phyloP scores from a whole-genome alignment of 1,139 yeast species.

The Eremothecium cymbalariae region DNA sequence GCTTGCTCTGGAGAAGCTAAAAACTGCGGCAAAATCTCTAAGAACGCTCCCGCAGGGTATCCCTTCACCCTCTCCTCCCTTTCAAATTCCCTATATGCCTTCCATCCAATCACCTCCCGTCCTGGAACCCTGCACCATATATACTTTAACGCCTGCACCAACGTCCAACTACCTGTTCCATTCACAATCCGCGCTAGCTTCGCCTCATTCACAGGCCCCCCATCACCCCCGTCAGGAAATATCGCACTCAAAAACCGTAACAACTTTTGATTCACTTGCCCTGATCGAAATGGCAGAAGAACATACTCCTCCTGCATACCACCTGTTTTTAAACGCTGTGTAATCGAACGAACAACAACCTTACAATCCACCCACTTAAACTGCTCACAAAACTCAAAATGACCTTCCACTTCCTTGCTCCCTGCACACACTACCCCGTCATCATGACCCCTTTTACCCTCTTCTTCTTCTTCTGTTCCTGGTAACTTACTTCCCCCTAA shows the following conservation, averaged over 20 bases:
- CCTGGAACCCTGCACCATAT: constrained; percentile 82
- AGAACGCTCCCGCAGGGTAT: constrained; percentile 63
- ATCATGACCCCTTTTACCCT: no score
- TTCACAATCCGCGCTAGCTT: constrained; percentile 36
- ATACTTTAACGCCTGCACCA: constrained; percentile 67
- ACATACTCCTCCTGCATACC: constrained; percentile 53
- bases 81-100: constrained; percentile 63
- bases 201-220: constrained; percentile 36
- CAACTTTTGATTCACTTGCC: constrained; percentile 49
- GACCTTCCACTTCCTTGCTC: constrained; percentile 23
- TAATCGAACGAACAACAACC: constrained; percentile 55
- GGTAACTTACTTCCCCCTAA: no score
- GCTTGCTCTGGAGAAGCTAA: constrained; percentile 81
- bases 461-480: no score
- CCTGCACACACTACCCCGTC: no score
- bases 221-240: constrained; percentile 45
- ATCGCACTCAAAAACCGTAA: constrained; percentile 44
- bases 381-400: constrained; percentile 38
- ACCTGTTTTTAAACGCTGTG: constrained; percentile 50
- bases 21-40: constrained; percentile 77
- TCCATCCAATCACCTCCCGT: constrained; percentile 80
- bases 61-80: constrained; percentile 56
- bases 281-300: constrained; percentile 62
- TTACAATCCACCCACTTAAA: constrained; percentile 58
- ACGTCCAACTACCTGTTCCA: constrained; percentile 53